Evolutionary conservation across 1,139 yeast genomes (phyloP).

Genomic region (Entelexis paramagnoliae): DNA sequence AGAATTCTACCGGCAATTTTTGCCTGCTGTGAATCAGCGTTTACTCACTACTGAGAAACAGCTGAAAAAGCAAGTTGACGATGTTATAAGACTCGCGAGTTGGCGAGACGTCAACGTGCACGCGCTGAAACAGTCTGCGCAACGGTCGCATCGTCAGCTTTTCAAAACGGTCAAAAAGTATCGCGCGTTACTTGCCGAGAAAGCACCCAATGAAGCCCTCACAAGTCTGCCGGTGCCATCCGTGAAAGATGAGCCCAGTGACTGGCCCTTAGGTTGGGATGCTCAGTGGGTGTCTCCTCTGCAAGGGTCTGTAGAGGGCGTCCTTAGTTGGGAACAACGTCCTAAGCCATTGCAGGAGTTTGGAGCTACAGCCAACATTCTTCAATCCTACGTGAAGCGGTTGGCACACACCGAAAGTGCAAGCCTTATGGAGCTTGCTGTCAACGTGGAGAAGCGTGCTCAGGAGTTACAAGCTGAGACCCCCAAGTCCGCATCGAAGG

Average conservation of each 20-base stretch:
- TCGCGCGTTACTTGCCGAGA: conserved; percentile 49
- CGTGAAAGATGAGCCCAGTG: background rate
- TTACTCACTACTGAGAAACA: conserved; percentile 41
- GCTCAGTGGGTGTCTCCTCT: background rate
- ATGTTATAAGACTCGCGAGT: conserved; percentile 78
- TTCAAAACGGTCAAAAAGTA: conserved; percentile 80
- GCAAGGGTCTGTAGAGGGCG: background rate
- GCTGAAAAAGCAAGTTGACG: conserved; percentile 70
- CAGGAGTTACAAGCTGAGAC: conserved; percentile 63
- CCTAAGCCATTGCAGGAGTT: conserved; percentile 48
- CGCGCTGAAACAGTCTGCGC: conserved; percentile 88
- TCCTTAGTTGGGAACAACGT: conserved; percentile 45
- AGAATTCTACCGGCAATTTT: conserved; percentile 55
- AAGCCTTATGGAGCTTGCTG: conserved; percentile 44
- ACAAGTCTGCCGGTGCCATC: background rate
- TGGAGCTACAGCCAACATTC: conserved; percentile 32
- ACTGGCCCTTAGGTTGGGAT: background rate
- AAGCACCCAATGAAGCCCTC: conserved; percentile 31
- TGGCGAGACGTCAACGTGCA: conserved; percentile 96
- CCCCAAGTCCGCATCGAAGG: conserved; percentile 60
- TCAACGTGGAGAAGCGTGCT: conserved; percentile 47
- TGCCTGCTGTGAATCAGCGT: conserved; percentile 38
- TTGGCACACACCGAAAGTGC: conserved; percentile 30
- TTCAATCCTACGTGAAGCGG: conserved; percentile 20
- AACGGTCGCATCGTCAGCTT: conserved; percentile 71